Percentiles rank a stretch among this genome's conserved stretches.
Conservation (phyloP, 2,329 filamentous ascomycete species). For the Curvularia lunata region DNA sequence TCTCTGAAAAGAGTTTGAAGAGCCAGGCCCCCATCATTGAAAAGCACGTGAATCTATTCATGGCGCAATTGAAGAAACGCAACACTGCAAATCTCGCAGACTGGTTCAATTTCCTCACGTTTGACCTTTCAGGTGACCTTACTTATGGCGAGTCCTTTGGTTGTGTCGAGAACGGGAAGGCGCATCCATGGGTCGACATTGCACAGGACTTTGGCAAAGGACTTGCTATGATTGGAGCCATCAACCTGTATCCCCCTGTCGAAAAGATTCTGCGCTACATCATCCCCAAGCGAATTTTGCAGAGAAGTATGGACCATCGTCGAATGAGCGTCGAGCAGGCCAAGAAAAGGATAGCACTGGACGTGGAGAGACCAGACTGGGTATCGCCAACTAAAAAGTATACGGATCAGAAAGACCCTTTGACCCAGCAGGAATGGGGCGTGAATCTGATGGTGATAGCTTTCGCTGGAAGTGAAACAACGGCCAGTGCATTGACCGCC, state of each 20-base stretch:
- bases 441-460: slow-evolving; percentile 49
- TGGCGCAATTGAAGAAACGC: slow-evolving; percentile 26
- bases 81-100: slow-evolving; percentile 26
- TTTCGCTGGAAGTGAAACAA: slow-evolving; percentile 54
- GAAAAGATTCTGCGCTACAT: slow-evolving; percentile 32
- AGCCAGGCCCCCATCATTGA: slow-evolving; percentile 37
- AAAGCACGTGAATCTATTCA: slow-evolving; percentile 31
- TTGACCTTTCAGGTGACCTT: slow-evolving; percentile 52
- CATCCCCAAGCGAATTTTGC: slow-evolving; percentile 33
- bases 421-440: slow-evolving; percentile 46
- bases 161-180: slow-evolving; percentile 45
- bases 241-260: slow-evolving; percentile 35
- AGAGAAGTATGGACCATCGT: slow-evolving; percentile 32
- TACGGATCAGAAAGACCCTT: slow-evolving; percentile 23
- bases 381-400: slow-evolving; percentile 36
- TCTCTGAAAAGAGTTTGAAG: slow-evolving; percentile 36
- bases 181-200: slow-evolving; percentile 50
- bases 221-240: slow-evolving; percentile 36
- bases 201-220: slow-evolving; percentile 37
- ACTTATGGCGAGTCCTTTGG: slow-evolving; percentile 59
- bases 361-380: slow-evolving; percentile 35
- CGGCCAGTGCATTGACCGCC: slow-evolving; percentile 49
- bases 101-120: slow-evolving; percentile 30
- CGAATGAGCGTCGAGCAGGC: slow-evolving; percentile 33
- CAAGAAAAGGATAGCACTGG: slow-evolving; percentile 28